phyloP scores from a whole-genome alignment of 2,329 filamentous ascomycete species.

The Aspergillus sp. region DNA sequence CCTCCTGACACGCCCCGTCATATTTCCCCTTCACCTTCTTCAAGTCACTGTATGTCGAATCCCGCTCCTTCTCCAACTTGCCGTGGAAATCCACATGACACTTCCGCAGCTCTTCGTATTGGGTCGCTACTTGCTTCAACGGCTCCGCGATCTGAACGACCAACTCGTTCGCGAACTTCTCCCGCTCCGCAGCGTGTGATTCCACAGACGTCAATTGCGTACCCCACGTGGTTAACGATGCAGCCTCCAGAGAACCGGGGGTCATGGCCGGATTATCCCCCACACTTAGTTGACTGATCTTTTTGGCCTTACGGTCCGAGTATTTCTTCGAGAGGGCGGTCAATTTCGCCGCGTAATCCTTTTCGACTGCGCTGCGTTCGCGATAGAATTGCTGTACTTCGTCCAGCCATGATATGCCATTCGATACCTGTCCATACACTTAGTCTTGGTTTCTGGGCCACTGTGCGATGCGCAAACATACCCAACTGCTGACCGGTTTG shows the following conservation, averaged over 20 bases:
- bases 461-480: constrained; percentile 28
- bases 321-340: constrained; percentile 87
- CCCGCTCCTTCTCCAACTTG: constrained; percentile 83
- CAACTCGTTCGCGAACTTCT: constrained; percentile 71
- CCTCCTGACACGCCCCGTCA: constrained; percentile 84
- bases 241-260: constrained; percentile 89
- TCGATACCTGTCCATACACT: constrained; percentile 49
- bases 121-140: constrained; percentile 61
- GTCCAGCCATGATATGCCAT: constrained; percentile 89
- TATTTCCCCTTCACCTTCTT: constrained; percentile 91
- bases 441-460: constrained; percentile 12
- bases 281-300: constrained; percentile 78
- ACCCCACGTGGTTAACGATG: constrained; percentile 93
- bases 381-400: constrained; percentile 97
- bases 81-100: constrained; percentile 79
- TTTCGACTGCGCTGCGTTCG: constrained; percentile 87
- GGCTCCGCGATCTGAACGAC: constrained; percentile 77
- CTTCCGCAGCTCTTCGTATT: constrained; percentile 89
- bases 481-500: constrained; percentile 88
- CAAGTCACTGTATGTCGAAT: constrained; percentile 72
- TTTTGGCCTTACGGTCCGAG: constrained; percentile 92
- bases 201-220: constrained; percentile 89
- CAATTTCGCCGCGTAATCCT: constrained; percentile 89
- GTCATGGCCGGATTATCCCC: constrained; percentile 90
- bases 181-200: constrained; percentile 78